These are phyloP conservation scores for Dactylonectria macrodidyma DNA, from an alignment of 2,329 filamentous ascomycete genomes.

Conservation along the genomic window DNA sequence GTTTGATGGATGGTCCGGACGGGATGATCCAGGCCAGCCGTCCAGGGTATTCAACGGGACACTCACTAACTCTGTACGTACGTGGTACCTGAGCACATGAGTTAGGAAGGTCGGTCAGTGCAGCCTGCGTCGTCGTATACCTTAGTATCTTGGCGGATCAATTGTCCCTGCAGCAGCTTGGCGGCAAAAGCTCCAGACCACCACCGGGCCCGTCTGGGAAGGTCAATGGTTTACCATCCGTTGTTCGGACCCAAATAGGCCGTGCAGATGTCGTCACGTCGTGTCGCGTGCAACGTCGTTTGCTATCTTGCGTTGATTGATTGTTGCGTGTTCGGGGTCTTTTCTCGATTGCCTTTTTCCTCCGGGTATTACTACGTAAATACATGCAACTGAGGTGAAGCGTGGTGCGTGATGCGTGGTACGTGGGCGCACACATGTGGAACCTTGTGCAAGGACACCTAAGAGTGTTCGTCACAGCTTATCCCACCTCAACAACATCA, in stretches of 20 bases:
- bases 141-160: not conserved
- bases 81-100: not conserved
- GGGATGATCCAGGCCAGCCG: slow-evolving; percentile 14
- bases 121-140: not conserved
- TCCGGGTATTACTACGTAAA: not conserved
- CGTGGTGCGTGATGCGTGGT: slow-evolving; percentile 6
- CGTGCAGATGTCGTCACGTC: not conserved
- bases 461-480: slow-evolving; percentile 14
- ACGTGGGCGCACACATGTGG: slow-evolving; percentile 15
- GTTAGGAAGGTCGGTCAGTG: slow-evolving; percentile 2
- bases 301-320: not conserved
- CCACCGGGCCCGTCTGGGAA: slow-evolving; percentile 8
- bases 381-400: slow-evolving; percentile 15
- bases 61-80: not conserved
- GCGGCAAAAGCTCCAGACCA: slow-evolving; percentile 6
- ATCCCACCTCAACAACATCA: slow-evolving; percentile 4
- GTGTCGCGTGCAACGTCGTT: slow-evolving; percentile 4
- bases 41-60: slow-evolving; percentile 16
- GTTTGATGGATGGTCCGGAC: too few relatives aligned
- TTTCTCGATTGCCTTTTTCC: slow-evolving; percentile 1
- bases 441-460: slow-evolving; percentile 29
- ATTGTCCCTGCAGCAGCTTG: not conserved
- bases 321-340: slow-evolving; percentile 3
- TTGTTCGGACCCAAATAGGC: not conserved
- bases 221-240: slow-evolving; percentile 10